phyloP scores from a whole-genome alignment of 2,329 filamentous ascomycete genomes.

The Colletotrichum acutatum region DNA sequence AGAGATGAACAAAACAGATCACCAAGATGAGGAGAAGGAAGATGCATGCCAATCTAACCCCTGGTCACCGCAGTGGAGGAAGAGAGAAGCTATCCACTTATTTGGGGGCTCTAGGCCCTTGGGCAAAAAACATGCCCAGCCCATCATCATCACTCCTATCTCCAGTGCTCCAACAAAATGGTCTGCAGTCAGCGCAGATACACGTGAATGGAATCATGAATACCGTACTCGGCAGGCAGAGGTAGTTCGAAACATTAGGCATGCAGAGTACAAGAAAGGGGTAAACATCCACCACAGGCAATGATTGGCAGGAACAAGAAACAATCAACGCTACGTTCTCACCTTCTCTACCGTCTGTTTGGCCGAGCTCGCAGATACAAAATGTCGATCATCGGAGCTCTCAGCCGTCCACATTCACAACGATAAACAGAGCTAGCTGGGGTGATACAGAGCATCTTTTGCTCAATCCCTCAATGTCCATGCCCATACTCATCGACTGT shows the following conservation, averaged over 20 bases:
- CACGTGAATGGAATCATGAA: neutral
- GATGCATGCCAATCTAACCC: neutral
- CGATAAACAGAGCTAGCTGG: neutral
- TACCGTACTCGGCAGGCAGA: neutral
- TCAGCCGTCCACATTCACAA: neutral
- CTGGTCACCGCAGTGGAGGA: neutral
- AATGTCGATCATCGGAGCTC: neutral
- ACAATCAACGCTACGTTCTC: neutral
- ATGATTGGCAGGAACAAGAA: neutral
- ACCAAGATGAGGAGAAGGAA: neutral
- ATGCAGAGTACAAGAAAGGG: neutral
- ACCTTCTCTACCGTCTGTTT: too few species aligned
- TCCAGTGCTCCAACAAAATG: neutral
- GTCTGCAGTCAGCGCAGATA: neutral
- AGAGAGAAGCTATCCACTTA: neutral
- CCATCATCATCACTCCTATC: neutral
- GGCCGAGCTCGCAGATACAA: neutral
- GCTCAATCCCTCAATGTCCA: neutral
- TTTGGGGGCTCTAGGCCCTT: constrained; percentile 1
- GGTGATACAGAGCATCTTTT: neutral
- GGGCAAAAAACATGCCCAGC: neutral
- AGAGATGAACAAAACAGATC: neutral
- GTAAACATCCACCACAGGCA: neutral
- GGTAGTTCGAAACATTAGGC: neutral
- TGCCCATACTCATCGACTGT: neutral